These are phyloP conservation scores for Periconia sp. DNA, from an alignment of 2,329 filamentous ascomycete species.

Conservation along the genomic window DNA sequence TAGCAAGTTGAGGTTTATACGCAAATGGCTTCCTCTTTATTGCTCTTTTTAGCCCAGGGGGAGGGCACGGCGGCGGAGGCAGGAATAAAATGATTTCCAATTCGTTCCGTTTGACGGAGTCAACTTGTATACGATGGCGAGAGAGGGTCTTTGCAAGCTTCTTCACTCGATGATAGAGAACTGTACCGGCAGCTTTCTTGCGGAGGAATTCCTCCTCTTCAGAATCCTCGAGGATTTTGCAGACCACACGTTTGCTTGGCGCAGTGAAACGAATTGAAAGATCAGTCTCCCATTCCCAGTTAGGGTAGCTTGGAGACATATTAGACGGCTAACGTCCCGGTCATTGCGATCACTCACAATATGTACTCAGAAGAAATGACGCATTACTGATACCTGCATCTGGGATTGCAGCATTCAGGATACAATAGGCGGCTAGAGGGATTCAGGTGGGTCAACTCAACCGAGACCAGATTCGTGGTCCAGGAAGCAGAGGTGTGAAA, in stretches of 20 bases:
- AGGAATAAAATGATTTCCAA: slow-evolving; percentile 3
- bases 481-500: no score
- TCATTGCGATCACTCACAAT: background rate
- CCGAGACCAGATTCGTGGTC: no score
- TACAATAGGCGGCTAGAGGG: no score
- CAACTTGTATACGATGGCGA: slow-evolving; percentile 3
- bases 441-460: no score
- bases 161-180: slow-evolving; percentile 3
- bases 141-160: background rate
- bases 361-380: no score
- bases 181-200: background rate
- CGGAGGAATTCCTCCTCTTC: slow-evolving; percentile 2
- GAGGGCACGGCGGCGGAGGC: slow-evolving; percentile 3
- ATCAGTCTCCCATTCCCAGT: slow-evolving; percentile 4
- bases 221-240: slow-evolving; percentile 3
- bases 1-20: no score
- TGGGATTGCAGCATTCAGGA: no score
- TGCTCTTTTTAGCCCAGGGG: no score
- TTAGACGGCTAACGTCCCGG: background rate
- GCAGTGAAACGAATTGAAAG: slow-evolving; percentile 3
- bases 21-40: no score
- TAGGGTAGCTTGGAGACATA: slow-evolving; percentile 8
- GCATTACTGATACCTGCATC: background rate
- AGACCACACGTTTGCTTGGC: slow-evolving; percentile 4
- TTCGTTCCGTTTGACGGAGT: background rate